Base-by-base conservation (phyloP, 441 rosid genomes). In the Cnidoscolus chayamansa region DNA sequence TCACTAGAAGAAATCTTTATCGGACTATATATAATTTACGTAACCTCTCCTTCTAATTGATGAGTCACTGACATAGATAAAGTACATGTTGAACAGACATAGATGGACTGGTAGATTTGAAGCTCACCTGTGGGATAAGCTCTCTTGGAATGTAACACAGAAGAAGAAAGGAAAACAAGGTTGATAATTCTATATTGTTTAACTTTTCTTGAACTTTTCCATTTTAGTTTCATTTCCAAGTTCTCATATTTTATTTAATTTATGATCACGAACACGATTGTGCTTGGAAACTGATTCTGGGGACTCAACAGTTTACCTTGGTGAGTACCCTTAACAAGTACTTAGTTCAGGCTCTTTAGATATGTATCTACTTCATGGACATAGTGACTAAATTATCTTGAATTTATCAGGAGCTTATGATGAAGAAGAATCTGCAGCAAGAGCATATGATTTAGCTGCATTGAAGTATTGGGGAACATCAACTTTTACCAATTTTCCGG, bases 141-240 rank as follows among this genome's bases (percentile, higher is more conserved):
- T 82, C 7, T 83, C 91, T 2, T 89, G 93, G 93, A 89, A 87
- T 71, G 82, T 74, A 32, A 84, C 93, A 58, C 93, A 89, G 76
- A 89, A 81, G 85, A 89, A 89, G 85, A 89, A 89, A 79, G 93
- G 93, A 60, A 87, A 86, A 79, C 91, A 89, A 85, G 90, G 93
- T 81, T 64, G 20, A 31, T 70, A 50, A 32, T 25, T 48, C 20
- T 30, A 12, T 58, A 4, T 8, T 5, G 15, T 70, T 32, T 48
- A 9, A 7, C 0, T 68, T 0, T 49, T n/a, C 16, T 67, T 54
- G 15, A 45, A 49, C 19, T 15, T 35, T 8, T 9, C 8, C n/a
- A 10, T 17, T 37, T 66, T 56, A 7, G 30, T 58, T 32, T 55
- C 5, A 48, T 43, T 53, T 47, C 37, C 59, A n/a, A 54, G 50